Percentiles rank a stretch among this genome's conserved stretches.
Conservation (phyloP, 2,329 filamentous ascomycete species). For the Neoarthrinium moseri region DNA sequence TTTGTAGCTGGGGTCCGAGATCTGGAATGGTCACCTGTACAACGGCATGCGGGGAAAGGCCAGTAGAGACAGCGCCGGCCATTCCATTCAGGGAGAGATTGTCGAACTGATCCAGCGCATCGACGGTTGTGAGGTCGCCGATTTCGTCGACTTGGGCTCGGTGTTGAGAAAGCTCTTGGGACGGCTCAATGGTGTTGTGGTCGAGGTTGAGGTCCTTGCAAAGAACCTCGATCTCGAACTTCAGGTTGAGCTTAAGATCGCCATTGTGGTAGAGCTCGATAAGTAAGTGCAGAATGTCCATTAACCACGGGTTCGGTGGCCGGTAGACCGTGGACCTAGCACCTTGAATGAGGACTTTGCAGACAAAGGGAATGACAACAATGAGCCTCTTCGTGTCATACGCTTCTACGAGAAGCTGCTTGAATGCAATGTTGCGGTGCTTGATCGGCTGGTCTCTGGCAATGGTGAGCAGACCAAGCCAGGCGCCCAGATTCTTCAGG, state of each 20-base stretch:
- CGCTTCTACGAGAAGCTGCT: constrained; percentile 89
- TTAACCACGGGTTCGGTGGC: constrained; percentile 94
- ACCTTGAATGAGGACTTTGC: constrained; percentile 88
- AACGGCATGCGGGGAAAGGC: constrained; percentile 74
- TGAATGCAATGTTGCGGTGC: constrained; percentile 95
- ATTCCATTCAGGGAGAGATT: constrained; percentile 77
- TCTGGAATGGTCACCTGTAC: constrained; percentile 83
- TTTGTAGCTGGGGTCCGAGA: constrained; percentile 73
- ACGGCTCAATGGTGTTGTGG: constrained; percentile 86
- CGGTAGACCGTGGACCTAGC: constrained; percentile 84
- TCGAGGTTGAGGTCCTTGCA: constrained; percentile 92
- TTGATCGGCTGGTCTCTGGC: constrained; percentile 94
- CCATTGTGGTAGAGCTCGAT: constrained; percentile 93
- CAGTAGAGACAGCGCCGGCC: constrained; percentile 64
- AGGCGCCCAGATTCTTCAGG: constrained; percentile 88
- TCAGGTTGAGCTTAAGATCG: constrained; percentile 92
- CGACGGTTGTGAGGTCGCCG: constrained; percentile 58
- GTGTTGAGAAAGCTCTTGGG: constrained; percentile 74
- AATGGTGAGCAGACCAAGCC: constrained; percentile 90
- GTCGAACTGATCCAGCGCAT: constrained; percentile 78
- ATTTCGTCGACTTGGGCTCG: constrained; percentile 65
- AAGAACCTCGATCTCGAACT: constrained; percentile 97
- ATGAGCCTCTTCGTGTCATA: constrained; percentile 89
- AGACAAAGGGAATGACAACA: constrained; percentile 94
- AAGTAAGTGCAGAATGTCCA: constrained; percentile 89